Percentiles rank a stretch among this genome's conserved stretches.
phyloP scores from a whole-genome alignment of 192 early-diverging fungal species.

The Coemansia furcata region DNA sequence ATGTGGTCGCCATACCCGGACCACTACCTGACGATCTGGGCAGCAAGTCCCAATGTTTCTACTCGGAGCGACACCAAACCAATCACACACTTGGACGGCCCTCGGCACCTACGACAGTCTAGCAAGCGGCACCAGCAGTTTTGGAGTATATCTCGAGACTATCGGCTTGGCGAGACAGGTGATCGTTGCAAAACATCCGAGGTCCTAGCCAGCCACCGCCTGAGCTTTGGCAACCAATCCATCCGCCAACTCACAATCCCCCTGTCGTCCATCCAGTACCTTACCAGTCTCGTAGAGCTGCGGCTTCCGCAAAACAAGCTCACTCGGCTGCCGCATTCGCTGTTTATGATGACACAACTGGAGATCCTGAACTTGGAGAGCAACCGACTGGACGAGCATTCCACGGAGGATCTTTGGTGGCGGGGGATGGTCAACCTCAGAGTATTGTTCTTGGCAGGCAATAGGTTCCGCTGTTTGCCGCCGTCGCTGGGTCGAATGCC shows the following conservation, averaged over 20 bases:
- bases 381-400: conserved; percentile 30
- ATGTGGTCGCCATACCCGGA: conserved; percentile 52
- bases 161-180: background rate
- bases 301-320: conserved; percentile 50
- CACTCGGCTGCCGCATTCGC: conserved; percentile 14
- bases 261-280: conserved; percentile 11
- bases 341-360: conserved; percentile 37
- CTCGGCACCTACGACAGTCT: background rate
- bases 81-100: conserved; percentile 11
- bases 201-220: conserved; percentile 35
- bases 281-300: conserved; percentile 32
- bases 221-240: conserved; percentile 43
- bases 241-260: conserved; percentile 30
- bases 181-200: conserved; percentile 19
- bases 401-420: conserved; percentile 17
- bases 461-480: conserved; percentile 30
- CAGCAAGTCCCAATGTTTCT: conserved; percentile 2
- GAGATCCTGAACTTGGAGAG: conserved; percentile 46
- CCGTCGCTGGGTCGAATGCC: conserved; percentile 30
- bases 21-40: conserved; percentile 48
- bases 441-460: conserved; percentile 36
- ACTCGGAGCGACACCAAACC: background rate
- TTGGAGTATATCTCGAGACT: conserved; percentile 47
- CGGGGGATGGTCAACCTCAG: conserved; percentile 19
- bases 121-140: conserved; percentile 12